These are phyloP conservation scores for Monosporozyma yasuniensis DNA, from an alignment of 805 yeast species.

Conservation along the genomic window DNA sequence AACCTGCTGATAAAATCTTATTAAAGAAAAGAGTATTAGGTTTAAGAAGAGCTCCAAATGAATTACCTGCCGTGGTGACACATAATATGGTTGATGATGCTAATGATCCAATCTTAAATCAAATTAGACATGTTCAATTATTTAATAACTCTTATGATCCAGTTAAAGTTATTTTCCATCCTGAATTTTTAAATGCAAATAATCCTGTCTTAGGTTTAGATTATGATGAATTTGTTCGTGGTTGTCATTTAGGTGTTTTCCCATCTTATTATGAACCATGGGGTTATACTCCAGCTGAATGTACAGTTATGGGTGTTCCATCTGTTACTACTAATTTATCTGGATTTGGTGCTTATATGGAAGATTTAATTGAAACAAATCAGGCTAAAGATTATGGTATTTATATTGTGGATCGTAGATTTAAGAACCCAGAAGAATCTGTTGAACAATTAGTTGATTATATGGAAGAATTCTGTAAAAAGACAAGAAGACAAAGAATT, in stretches of 20 bases:
- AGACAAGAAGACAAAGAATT: slow-evolving; percentile 93
- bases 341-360: slow-evolving; percentile 98
- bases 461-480: slow-evolving; percentile 81
- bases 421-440: slow-evolving; percentile 86
- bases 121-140: slow-evolving; percentile 82
- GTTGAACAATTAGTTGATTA: slow-evolving; percentile 81
- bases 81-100: slow-evolving; percentile 94
- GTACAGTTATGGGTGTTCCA: slow-evolving; percentile 99
- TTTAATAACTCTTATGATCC: slow-evolving; percentile 86
- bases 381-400: slow-evolving; percentile 88
- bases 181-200: slow-evolving; percentile 89
- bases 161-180: slow-evolving; percentile 94
- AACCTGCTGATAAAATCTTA: slow-evolving; percentile 78
- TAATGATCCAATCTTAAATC: slow-evolving; percentile 82
- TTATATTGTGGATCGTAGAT: slow-evolving; percentile 90
- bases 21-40: slow-evolving; percentile 91
- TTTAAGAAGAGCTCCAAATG: slow-evolving; percentile 58
- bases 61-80: slow-evolving; percentile 91
- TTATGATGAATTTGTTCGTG: slow-evolving; percentile 95
- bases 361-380: slow-evolving; percentile 80
- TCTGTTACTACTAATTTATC: slow-evolving; percentile 92
- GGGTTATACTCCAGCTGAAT: slow-evolving; percentile 99
- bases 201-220: slow-evolving; percentile 90
- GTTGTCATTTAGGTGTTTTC: slow-evolving; percentile 96
- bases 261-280: slow-evolving; percentile 98